Evolutionary conservation across 73 alveolate species (phyloP).

Genomic region (Blepharisma japonicum): DNA sequence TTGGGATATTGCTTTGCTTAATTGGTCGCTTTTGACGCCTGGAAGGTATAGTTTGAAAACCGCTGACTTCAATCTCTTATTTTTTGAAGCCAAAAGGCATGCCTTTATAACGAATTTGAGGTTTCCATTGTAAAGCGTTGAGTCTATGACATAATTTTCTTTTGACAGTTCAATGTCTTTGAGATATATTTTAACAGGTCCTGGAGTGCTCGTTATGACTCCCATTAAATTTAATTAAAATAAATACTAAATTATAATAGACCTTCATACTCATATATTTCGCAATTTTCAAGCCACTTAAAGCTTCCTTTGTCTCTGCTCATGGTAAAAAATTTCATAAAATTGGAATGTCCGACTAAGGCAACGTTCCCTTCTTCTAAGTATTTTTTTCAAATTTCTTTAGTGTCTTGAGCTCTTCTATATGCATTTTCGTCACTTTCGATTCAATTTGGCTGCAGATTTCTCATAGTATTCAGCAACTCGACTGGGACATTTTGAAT

Average conservation of each 20-base stretch:
- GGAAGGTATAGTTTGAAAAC: too few relatives aligned
- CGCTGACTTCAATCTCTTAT: too few relatives aligned
- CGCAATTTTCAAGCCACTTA: constrained; percentile 21
- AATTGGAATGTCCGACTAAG: constrained; percentile 6
- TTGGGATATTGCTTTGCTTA: too few relatives aligned
- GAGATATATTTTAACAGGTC: too few relatives aligned
- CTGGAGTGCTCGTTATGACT: too few relatives aligned
- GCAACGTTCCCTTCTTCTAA: constrained; percentile 1
- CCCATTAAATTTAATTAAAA: too few relatives aligned
- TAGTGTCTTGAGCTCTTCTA: neutral
- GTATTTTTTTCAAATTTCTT: constrained; percentile 15
- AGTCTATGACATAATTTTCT: too few relatives aligned
- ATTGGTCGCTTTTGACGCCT: too few relatives aligned
- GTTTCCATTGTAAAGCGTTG: too few relatives aligned
- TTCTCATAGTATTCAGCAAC: neutral
- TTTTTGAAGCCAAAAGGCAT: too few relatives aligned
- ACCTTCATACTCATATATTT: neutral
- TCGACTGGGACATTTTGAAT: neutral
- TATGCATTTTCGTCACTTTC: neutral
- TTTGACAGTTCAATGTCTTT: too few relatives aligned
- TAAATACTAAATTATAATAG: neutral
- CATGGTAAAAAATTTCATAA: constrained; percentile 17
- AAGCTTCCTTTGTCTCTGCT: neutral
- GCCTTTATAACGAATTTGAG: too few relatives aligned
- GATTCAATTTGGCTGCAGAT: neutral